Evolutionary conservation across 129 eudicot species (phyloP), one percentile per base, ranked within the genome.

Genomic region (Saposhnikovia divaricata): DNA sequence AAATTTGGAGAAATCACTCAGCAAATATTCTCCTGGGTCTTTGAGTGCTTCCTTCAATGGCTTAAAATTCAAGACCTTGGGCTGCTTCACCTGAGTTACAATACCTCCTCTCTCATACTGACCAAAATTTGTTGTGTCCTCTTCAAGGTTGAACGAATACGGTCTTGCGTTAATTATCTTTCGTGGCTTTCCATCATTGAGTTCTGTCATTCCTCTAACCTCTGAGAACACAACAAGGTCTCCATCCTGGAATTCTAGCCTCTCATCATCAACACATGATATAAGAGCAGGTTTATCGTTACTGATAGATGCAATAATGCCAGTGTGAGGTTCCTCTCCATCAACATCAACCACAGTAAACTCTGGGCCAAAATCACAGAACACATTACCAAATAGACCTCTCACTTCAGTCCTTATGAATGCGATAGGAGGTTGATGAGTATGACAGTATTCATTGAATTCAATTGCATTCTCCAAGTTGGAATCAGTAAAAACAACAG

Each of bases 311-410:
- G 93, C 98, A 61, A 94, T 87, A 55, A 91, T 94, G 66, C 98
- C 97, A 16, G 91, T 79, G 78, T 90, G 96, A 78, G 98, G 98
- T 76, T 94, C 98, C 79, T 94, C 92, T n/a, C 98, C 98, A 78
- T 94, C 98, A 51, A 94, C 96, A 85, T 94, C 98, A 72, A 82
- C 10, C 46, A 94, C 97, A 6, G 91, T 91, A 66, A 94, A 94
- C 87, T 88, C 86, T 9, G 97, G 96, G 31, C 98, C 98, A 71
- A 94, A 94, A 86, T 94, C 98, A 65, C 96, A 91, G 73, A 94
- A 94, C 25, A 86, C 84, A 81, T 83, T 89, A 43, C 98, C 98
- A 78, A 94, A 94, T 72, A 94, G 93, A 37, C 97, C 97, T 82
- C 96, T 84, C 61, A 92, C 96, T 84, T 92, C 97, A 68, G 93